phyloP scores from a whole-genome alignment of 108 stramenopile genomes.

The Tribonema minus region DNA sequence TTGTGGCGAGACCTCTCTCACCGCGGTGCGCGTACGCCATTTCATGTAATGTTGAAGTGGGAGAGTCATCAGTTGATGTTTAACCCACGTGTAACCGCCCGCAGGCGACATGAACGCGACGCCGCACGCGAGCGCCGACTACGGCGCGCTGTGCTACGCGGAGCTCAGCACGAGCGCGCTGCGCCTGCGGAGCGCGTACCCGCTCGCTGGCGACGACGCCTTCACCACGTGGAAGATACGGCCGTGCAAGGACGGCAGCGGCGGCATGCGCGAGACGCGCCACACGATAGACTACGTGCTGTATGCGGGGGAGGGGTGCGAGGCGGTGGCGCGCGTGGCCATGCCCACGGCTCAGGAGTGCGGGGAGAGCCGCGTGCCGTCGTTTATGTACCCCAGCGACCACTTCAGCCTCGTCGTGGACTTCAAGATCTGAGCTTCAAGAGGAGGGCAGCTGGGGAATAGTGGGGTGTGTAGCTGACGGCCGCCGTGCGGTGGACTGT shows the following conservation, averaged over 20 bases:
- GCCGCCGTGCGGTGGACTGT: too few relatives aligned
- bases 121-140: conserved; percentile 6
- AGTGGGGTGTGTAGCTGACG: too few relatives aligned
- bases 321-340: not conserved
- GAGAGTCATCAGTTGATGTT: too few relatives aligned
- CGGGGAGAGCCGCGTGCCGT: conserved; percentile 21
- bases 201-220: not conserved
- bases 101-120: conserved; percentile 38
- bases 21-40: too few relatives aligned
- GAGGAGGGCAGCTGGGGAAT: too few relatives aligned
- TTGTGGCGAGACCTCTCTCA: too few relatives aligned
- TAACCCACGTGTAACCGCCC: too few relatives aligned
- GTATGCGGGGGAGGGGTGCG: conserved; percentile 1
- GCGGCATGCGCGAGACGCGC: not conserved
- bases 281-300: conserved; percentile 37
- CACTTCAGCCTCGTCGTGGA: conserved; percentile 30
- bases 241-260: not conserved
- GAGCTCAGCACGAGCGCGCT: conserved; percentile 5
- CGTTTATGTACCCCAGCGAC: conserved; percentile 29
- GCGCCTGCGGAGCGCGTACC: conserved; percentile 6
- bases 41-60: too few relatives aligned
- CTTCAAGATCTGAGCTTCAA: too few relatives aligned
- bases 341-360: conserved; percentile 22
- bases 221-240: conserved; percentile 41
- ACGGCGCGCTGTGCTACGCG: conserved; percentile 23